Conservation (phyloP, 371 early-diverging fungal genomes). For the Apophysomyces ossiformis region DNA sequence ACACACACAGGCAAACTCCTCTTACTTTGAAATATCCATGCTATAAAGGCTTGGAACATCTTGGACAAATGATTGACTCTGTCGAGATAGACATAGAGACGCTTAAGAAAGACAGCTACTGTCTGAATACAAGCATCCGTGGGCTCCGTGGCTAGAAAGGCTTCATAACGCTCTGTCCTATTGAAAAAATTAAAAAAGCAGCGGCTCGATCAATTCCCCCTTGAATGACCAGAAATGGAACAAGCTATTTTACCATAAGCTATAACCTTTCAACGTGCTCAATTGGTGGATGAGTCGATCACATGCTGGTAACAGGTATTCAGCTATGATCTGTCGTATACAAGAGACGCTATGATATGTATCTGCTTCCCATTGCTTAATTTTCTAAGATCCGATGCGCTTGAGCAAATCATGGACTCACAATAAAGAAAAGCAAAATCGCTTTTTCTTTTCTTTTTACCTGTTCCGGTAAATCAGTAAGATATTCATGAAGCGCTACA, state of each 20-base stretch:
- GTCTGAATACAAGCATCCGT: background rate
- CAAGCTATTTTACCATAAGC: background rate
- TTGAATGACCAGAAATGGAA: too few relatives aligned
- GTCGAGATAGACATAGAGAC: background rate
- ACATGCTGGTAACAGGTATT: slow-evolving; percentile 13
- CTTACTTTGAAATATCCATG: slow-evolving; percentile 14
- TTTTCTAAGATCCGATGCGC: background rate
- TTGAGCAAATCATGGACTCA: background rate
- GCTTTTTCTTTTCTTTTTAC: background rate
- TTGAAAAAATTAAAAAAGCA: background rate
- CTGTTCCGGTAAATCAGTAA: slow-evolving; percentile 12
- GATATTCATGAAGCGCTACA: slow-evolving; percentile 11
- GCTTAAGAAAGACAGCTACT: background rate
- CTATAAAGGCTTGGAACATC: slow-evolving; percentile 21
- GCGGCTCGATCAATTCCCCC: too few relatives aligned
- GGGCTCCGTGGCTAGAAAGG: background rate
- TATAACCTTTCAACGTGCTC: slow-evolving; percentile 10
- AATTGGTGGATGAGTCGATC: slow-evolving; percentile 8
- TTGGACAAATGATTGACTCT: slow-evolving; percentile 4
- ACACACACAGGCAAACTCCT: too few relatives aligned
- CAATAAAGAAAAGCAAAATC: too few relatives aligned
- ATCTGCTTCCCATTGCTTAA: slow-evolving; percentile 15
- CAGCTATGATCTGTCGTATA: slow-evolving; percentile 11
- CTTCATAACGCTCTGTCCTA: slow-evolving; percentile 14
- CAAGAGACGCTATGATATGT: slow-evolving; percentile 5